Evolutionary conservation across 2,329 filamentous ascomycete species (phyloP), one percentile per base, ranked within the genome.

Genomic region (Periconia sp.): DNA sequence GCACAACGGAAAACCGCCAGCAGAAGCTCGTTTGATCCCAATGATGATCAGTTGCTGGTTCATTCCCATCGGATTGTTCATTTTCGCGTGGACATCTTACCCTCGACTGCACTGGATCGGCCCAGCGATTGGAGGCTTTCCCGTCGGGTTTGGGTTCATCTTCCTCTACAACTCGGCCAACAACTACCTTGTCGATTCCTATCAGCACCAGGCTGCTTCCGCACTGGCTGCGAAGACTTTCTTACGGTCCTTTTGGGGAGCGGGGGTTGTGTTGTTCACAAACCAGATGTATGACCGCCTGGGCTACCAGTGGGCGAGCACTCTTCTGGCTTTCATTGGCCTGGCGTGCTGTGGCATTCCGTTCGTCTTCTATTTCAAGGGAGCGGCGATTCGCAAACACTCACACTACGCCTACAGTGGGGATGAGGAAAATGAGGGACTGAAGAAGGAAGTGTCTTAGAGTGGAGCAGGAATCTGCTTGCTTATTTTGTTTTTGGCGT

Each of bases 161-260:
- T 91, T 92, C 78, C 78, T 92, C 20, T 92, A 92, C 79, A 92
- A 92, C 77, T 41, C 33, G 17, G 72, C 73, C 1, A 78, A 78
- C 68, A 78, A 78, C 65, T 77, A 77, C 55, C 69, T 79, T n/a
- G 84, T 87, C 45, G 85, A 87, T 66, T 83, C 82, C 1, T 87
- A 87, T 61, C 84, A 86, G 62, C 83, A 86, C 74, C 89, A 92
- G 73, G 91, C 91, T 1, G 90, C 91, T 1, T 91, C 88, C 0
- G 90, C 89, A 0, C 82, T 93, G 2, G 90, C 90, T 0, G 89
- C 90, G 40, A 93, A 93, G 79, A 93, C 90, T 0, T 92, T 85
- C 67, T 79, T 93, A 54, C 83, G 90, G 20, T 88, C 84, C 15
- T 88, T 92, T 75, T 94, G 90, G 88, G 91, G 90, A 63, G 91